A percentile compares a stretch with the other conserved stretches of the same genome.
phyloP scores from a whole-genome alignment of 169 alveolate genomes.

The Babesia caballi region DNA sequence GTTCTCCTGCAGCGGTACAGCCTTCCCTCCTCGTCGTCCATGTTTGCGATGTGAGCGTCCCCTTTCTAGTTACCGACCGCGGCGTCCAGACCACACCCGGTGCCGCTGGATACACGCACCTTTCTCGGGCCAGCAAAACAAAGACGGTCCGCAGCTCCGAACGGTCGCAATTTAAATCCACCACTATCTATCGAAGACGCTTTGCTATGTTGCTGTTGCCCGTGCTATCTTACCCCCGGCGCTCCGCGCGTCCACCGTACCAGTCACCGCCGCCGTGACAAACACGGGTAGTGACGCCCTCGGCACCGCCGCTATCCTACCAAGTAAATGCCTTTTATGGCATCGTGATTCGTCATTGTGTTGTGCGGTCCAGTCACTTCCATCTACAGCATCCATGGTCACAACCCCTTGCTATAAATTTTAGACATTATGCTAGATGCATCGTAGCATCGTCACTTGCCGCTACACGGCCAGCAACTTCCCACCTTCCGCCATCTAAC shows the following conservation, averaged over 20 bases:
- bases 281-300: neutral
- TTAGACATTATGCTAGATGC: no score
- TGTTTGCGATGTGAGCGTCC: conserved; percentile 36
- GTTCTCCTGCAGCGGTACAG: conserved; percentile 87
- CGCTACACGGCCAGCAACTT: no score
- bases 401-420: no score
- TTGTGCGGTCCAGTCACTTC: no score
- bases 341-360: no score
- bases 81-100: neutral
- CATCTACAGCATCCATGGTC: no score
- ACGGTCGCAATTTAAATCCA: neutral
- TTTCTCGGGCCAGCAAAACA: neutral
- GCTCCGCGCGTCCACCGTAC: neutral
- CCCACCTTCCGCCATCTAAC: no score
- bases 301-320: no score
- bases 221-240: neutral
- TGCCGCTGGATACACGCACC: neutral
- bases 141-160: neutral
- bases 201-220: neutral
- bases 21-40: conserved; percentile 86
- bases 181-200: neutral
- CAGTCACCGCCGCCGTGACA: no score
- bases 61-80: neutral
- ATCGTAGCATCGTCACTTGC: no score
- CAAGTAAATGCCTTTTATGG: no score